Percentiles rank a stretch among this genome's conserved stretches.
Conservation (phyloP, 768 basidiomycete species). For the Phlebiopsis flavidoalba region DNA sequence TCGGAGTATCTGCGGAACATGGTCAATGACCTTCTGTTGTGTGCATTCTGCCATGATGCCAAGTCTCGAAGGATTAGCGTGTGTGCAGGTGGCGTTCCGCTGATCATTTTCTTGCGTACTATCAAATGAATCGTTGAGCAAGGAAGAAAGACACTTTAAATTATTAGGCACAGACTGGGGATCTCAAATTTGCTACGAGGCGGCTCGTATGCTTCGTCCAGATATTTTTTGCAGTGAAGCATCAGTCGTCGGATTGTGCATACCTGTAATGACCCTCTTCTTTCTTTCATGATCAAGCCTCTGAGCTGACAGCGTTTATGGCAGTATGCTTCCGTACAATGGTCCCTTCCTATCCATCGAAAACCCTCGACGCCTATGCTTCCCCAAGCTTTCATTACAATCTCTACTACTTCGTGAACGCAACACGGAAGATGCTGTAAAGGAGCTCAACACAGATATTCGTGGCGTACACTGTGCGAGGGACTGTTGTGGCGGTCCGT, state of each 20-base stretch:
- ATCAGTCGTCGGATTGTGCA: slow-evolving; percentile 50
- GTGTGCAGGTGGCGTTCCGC: too few species aligned
- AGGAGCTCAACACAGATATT: slow-evolving; percentile 52
- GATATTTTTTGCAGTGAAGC: slow-evolving; percentile 58
- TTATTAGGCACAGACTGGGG: slow-evolving; percentile 88
- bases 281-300: background rate
- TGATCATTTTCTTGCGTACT: too few species aligned
- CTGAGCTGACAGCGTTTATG: background rate
- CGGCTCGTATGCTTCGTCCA: slow-evolving; percentile 60
- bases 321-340: slow-evolving; percentile 60
- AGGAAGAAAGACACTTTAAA: too few species aligned
- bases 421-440: slow-evolving; percentile 40
- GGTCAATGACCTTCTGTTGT: slow-evolving; percentile 46
- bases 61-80: slow-evolving; percentile 44
- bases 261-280: slow-evolving; percentile 52
- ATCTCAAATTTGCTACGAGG: slow-evolving; percentile 59
- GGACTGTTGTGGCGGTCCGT: slow-evolving; percentile 48
- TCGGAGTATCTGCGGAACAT: too few species aligned
- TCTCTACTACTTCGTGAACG: slow-evolving; percentile 55
- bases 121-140: too few species aligned
- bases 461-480: slow-evolving; percentile 53
- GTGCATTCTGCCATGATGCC: slow-evolving; percentile 57
- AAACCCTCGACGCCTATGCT: slow-evolving; percentile 32
- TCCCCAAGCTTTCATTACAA: slow-evolving; percentile 60
- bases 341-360: slow-evolving; percentile 44